These are phyloP conservation scores for Arthrobotrys megalospora DNA, from an alignment of 2,329 filamentous ascomycete species.

Conservation along the genomic window DNA sequence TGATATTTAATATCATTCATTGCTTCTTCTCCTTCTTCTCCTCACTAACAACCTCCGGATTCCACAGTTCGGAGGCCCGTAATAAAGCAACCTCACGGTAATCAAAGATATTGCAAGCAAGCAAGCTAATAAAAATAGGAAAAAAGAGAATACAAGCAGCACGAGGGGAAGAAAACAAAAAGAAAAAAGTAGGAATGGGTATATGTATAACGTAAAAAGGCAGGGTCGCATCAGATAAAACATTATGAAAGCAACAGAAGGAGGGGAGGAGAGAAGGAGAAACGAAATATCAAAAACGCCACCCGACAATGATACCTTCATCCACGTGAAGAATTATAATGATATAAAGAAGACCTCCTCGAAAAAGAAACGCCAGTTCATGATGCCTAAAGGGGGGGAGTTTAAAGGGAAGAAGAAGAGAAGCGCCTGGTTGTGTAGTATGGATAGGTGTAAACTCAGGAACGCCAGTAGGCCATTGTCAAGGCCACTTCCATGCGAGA, in stretches of 20 bases:
- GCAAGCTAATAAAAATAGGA: conserved; percentile 1
- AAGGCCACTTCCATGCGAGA: not conserved
- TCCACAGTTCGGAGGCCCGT: not conserved
- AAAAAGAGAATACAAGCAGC: conserved; percentile 9
- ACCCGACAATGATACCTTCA: conserved; percentile 21
- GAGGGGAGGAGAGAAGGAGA: not conserved
- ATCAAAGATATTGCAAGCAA: not conserved
- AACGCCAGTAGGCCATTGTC: conserved; percentile 5
- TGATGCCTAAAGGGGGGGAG: conserved; percentile 24
- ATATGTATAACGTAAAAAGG: conserved; percentile 8
- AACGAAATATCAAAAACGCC: conserved; percentile 31
- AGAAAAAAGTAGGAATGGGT: not conserved
- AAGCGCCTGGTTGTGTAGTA: not conserved
- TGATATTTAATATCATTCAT: conserved; percentile 4
- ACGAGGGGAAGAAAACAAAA: not conserved
- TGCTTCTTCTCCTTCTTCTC: not conserved
- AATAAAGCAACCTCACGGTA: conserved; percentile 2
- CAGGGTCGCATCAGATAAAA: not conserved
- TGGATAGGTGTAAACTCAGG: not conserved
- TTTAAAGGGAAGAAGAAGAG: conserved; percentile 6
- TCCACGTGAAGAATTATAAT: conserved; percentile 5
- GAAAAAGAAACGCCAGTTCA: conserved; percentile 40
- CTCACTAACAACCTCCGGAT: not conserved
- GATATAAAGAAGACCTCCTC: conserved; percentile 13
- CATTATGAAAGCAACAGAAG: not conserved